These are phyloP conservation scores for Bipolaris zeicola DNA, from an alignment of 2,329 filamentous ascomycete species.

Conservation along the genomic window DNA sequence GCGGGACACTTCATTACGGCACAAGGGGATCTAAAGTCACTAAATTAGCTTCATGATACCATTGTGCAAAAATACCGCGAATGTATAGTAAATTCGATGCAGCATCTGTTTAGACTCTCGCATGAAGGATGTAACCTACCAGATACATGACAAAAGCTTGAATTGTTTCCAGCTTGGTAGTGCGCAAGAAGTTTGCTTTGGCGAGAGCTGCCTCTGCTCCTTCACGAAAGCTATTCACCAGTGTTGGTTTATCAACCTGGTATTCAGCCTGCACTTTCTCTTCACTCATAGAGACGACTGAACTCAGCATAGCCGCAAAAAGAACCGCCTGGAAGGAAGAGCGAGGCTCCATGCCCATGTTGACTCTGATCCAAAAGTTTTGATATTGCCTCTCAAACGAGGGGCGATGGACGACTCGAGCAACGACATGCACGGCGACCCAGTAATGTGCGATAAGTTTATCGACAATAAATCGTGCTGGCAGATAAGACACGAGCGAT, in stretches of 20 bases:
- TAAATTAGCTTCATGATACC: constrained; percentile 1
- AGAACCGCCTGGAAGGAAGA: constrained; percentile 70
- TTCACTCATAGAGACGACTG: constrained; percentile 69
- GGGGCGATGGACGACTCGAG: constrained; percentile 69
- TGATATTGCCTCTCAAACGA: constrained; percentile 69
- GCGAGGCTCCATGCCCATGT: constrained; percentile 64
- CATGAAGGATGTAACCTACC: constrained; percentile 54
- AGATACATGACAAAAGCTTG: constrained; percentile 80
- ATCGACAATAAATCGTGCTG: constrained; percentile 63
- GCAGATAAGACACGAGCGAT: constrained; percentile 65
- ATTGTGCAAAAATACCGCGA: background rate
- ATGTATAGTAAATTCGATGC: background rate
- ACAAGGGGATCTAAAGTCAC: constrained; percentile 66
- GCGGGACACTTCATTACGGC: constrained; percentile 72
- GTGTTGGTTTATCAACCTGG: constrained; percentile 60
- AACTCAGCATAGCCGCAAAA: constrained; percentile 72
- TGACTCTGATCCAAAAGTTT: constrained; percentile 68
- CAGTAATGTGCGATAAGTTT: constrained; percentile 71
- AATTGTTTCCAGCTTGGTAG: constrained; percentile 73
- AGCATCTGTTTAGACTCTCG: background rate
- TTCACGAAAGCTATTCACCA: constrained; percentile 61
- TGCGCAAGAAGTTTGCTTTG: constrained; percentile 72
- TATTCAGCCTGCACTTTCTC: constrained; percentile 59
- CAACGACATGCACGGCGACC: constrained; percentile 69
- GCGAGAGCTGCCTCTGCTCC: constrained; percentile 70